These are phyloP conservation scores for Corrigiola litoralis DNA, from an alignment of 179 eudicot genomes.

Conservation along the genomic window DNA sequence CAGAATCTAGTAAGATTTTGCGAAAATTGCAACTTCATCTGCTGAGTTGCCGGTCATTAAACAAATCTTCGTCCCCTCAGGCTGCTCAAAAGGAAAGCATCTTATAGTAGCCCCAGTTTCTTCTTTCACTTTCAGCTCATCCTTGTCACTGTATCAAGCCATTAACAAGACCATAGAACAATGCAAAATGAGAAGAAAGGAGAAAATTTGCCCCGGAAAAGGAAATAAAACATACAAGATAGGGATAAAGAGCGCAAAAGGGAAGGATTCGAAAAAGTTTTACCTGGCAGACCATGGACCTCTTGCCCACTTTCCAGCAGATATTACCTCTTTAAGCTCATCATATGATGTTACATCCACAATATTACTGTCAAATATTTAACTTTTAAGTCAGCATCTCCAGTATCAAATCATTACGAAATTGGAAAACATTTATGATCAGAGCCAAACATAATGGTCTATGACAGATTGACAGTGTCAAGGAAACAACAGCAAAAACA, in stretches of 20 bases:
- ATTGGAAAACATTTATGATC: not conserved
- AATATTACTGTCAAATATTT: conserved; percentile 57
- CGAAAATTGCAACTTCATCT: conserved; percentile 88
- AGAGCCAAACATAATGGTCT: too few relatives aligned
- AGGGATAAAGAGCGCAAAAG: not conserved
- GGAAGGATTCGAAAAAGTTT: not conserved
- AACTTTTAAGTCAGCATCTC: conserved; percentile 8
- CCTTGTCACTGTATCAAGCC: conserved; percentile 52
- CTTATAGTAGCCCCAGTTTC: conserved; percentile 92
- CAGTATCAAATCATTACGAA: not conserved
- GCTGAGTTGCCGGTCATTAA: conserved; percentile 86
- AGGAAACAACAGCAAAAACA: too few relatives aligned
- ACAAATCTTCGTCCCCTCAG: conserved; percentile 58
- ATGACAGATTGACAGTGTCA: too few relatives aligned
- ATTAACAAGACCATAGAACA: not conserved
- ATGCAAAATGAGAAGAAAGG: not conserved
- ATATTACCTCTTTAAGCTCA: conserved; percentile 79
- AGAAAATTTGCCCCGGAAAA: not conserved
- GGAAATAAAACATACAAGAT: not conserved
- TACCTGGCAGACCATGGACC: conserved; percentile 99
- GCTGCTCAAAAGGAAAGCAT: conserved; percentile 91
- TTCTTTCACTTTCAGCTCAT: conserved; percentile 82
- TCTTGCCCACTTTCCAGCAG: conserved; percentile 93
- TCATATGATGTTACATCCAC: conserved; percentile 79
- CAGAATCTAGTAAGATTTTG: conserved; percentile 65